A percentile compares a stretch with the other conserved stretches of the same genome.
phyloP scores from a whole-genome alignment of 169 alveolate genomes.

The Plasmodium cynomolgi region DNA sequence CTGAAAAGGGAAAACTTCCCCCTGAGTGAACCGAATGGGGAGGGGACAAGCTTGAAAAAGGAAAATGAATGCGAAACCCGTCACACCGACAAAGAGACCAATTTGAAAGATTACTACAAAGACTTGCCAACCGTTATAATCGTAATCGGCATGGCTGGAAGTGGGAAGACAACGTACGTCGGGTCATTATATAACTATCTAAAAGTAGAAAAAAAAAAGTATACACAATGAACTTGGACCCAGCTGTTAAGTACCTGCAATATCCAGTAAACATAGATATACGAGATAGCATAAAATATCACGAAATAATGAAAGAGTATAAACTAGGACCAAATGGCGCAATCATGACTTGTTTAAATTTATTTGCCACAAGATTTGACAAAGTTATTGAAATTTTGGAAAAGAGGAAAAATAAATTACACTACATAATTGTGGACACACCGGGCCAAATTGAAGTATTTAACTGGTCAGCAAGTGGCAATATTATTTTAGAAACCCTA shows the following conservation, averaged over 20 bases:
- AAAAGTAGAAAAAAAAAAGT: constrained; percentile 87
- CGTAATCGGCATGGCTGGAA: constrained; percentile 95
- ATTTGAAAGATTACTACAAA: constrained; percentile 48
- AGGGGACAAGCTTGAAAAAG: background rate
- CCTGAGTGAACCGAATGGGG: background rate
- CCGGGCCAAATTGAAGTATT: constrained; percentile 99
- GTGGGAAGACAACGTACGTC: constrained; percentile 96
- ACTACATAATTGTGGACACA: constrained; percentile 96
- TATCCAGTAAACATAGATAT: constrained; percentile 87
- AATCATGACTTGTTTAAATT: constrained; percentile 96
- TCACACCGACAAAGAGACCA: background rate
- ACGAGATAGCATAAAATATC: constrained; percentile 96
- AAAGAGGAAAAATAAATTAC: constrained; percentile 87
- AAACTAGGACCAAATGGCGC: constrained; percentile 99
- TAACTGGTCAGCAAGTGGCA: constrained; percentile 99
- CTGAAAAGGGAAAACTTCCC: background rate
- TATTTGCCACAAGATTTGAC: constrained; percentile 97
- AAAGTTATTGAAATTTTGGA: constrained; percentile 92
- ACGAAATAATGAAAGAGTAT: constrained; percentile 96
- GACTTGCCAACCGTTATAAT: constrained; percentile 68
- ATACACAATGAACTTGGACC: constrained; percentile 97
- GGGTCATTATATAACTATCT: constrained; percentile 85
- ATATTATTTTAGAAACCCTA: constrained; percentile 94
- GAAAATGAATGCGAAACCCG: background rate
- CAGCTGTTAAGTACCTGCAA: constrained; percentile 94